These are phyloP conservation scores for Boletus rubroflammeus DNA, from an alignment of 768 basidiomycete genomes.

Conservation along the genomic window DNA sequence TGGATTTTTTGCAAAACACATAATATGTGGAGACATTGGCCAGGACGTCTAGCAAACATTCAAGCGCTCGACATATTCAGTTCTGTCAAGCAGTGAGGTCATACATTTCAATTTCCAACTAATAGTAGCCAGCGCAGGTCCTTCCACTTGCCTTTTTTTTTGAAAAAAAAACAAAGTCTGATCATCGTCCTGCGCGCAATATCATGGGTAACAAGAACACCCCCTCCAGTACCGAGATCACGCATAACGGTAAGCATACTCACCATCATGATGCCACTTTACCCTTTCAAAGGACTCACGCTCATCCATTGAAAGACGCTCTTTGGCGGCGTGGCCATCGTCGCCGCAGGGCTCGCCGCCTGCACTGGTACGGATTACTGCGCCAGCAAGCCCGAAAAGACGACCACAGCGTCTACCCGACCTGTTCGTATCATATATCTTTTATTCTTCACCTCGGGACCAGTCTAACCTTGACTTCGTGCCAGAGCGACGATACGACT, in stretches of 20 bases:
- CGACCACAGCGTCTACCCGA: conserved; percentile 8
- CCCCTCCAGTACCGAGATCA: conserved; percentile 12
- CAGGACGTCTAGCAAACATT: too few species aligned
- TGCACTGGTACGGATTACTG: conserved; percentile 23
- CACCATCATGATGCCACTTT: too few species aligned
- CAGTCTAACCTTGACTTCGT: neutral
- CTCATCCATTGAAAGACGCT: conserved; percentile 15
- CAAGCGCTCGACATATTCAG: too few species aligned
- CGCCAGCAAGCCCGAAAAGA: conserved; percentile 21
- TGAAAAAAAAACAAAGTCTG: too few species aligned
- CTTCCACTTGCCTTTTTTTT: too few species aligned
- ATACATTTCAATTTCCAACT: too few species aligned
- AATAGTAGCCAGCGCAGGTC: too few species aligned
- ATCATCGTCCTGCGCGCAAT: too few species aligned
- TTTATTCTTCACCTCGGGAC: neutral
- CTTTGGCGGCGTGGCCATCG: conserved; percentile 21
- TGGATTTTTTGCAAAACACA: too few species aligned
- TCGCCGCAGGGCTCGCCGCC: conserved; percentile 17
- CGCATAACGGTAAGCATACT: conserved; percentile 4
- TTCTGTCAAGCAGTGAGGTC: too few species aligned
- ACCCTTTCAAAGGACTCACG: neutral
- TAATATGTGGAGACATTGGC: too few species aligned
- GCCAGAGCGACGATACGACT: neutral
- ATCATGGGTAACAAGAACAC: conserved; percentile 7
- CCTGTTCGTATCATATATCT: conserved; percentile 20